These are phyloP conservation scores for Phytophthora hibernalis DNA, from an alignment of 352 stramenopile species.

Conservation along the genomic window DNA sequence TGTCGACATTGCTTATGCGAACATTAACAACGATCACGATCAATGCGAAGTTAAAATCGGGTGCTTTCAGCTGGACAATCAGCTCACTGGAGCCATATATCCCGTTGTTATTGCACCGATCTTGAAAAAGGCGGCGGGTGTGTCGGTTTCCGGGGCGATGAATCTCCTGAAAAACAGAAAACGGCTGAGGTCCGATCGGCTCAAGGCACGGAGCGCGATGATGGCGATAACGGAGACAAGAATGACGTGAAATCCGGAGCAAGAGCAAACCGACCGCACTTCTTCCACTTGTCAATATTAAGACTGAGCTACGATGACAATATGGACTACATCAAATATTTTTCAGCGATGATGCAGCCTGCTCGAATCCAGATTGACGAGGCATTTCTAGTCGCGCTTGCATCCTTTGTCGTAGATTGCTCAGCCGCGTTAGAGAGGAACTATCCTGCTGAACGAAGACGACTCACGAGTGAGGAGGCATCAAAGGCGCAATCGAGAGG, in stretches of 20 bases:
- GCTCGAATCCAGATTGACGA: conserved; percentile 44
- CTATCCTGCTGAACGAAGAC: conserved; percentile 28
- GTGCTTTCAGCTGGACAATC: conserved; percentile 87
- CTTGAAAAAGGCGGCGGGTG: conserved; percentile 47
- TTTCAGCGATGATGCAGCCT: conserved; percentile 85
- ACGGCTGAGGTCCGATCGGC: conserved; percentile 32
- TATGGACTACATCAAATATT: conserved; percentile 90
- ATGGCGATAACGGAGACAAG: conserved; percentile 16
- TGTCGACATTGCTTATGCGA: conserved; percentile 71
- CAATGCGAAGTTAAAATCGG: conserved; percentile 86
- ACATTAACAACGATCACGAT: conserved; percentile 76
- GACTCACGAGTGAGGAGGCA: conserved; percentile 37
- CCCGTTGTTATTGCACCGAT: conserved; percentile 84
- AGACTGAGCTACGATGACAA: conserved; percentile 82
- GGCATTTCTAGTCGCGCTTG: conserved; percentile 36
- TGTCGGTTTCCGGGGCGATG: conserved; percentile 31
- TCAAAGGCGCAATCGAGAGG: conserved; percentile 25
- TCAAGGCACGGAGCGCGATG: conserved; percentile 28
- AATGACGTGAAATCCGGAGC: conserved; percentile 25
- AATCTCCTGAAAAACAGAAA: conserved; percentile 36
- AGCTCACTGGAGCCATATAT: conserved; percentile 76
- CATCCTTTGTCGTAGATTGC: conserved; percentile 38
- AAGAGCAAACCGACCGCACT: conserved; percentile 37
- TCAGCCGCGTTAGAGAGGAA: conserved; percentile 21
- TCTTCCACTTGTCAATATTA: conserved; percentile 83